Conservation (phyloP, 2,329 filamentous ascomycete genomes). For the Alternaria arborescens region DNA sequence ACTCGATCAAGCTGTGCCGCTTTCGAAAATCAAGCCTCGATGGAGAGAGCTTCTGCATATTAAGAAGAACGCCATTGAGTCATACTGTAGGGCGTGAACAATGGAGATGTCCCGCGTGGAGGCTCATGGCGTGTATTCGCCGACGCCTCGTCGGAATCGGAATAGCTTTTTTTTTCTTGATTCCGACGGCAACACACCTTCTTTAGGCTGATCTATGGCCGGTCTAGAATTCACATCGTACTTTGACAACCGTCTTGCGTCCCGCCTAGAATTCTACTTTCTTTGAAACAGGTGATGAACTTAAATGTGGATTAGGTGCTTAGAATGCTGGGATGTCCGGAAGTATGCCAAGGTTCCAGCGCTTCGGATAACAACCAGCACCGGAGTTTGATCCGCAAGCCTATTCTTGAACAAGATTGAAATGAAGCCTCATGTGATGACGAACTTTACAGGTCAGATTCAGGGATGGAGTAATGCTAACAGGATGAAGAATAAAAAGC, state of each 20-base stretch:
- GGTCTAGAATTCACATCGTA: not conserved
- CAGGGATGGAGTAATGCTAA: too few relatives aligned
- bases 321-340: not conserved
- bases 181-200: not conserved
- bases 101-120: not conserved
- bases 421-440: not conserved
- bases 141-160: not conserved
- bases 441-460: not conserved
- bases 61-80: not conserved
- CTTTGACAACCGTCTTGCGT: not conserved
- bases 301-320: not conserved
- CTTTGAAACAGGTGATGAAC: not conserved
- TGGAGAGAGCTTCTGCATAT: conserved; percentile 3
- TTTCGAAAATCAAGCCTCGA: conserved; percentile 8
- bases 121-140: not conserved
- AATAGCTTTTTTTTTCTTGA: not conserved
- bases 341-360: not conserved
- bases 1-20: not conserved
- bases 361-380: not conserved
- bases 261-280: not conserved
- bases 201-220: not conserved
- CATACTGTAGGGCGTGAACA: not conserved
- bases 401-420: not conserved
- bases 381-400: not conserved
- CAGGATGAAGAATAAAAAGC: not conserved